These are phyloP conservation scores for Kwoniella europaea DNA, from an alignment of 768 basidiomycete genomes.

Conservation along the genomic window DNA sequence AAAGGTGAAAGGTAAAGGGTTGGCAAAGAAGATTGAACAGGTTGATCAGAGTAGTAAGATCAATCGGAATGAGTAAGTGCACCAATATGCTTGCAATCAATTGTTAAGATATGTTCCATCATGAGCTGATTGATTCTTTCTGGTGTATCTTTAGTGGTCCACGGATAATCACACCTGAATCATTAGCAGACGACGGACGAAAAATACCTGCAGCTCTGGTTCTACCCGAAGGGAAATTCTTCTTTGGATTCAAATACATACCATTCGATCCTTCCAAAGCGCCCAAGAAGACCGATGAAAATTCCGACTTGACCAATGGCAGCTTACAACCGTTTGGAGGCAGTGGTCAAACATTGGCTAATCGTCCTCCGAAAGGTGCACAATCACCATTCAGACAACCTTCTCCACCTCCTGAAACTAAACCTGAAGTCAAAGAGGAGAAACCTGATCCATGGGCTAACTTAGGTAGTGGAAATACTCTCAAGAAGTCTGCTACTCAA, in stretches of 20 bases:
- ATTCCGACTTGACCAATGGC: conserved; percentile 2
- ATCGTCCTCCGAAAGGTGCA: background rate
- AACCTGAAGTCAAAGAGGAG: conserved; percentile 63
- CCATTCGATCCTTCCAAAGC: conserved; percentile 60
- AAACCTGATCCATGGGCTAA: conserved; percentile 59
- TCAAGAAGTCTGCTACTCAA: conserved; percentile 19
- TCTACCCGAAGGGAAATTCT: conserved; percentile 89
- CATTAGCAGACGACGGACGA: conserved; percentile 72
- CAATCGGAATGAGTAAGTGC: conserved; percentile 80
- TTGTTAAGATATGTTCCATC: no score
- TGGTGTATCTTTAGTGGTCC: conserved; percentile 66
- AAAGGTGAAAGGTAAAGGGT: conserved; percentile 93
- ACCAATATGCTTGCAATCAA: no score
- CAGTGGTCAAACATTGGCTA: conserved; percentile 17
- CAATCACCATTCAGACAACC: conserved; percentile 20
- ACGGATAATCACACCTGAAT: conserved; percentile 79
- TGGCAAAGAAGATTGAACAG: conserved; percentile 78
- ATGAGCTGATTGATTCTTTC: no score
- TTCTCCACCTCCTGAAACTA: conserved; percentile 58
- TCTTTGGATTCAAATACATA: conserved; percentile 89
- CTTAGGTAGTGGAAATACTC: conserved; percentile 55
- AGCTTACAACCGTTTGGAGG: conserved; percentile 26
- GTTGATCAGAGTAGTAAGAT: conserved; percentile 84
- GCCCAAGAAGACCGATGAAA: conserved; percentile 45
- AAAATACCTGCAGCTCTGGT: conserved; percentile 83